A percentile compares a stretch with the other conserved stretches of the same genome.
phyloP scores from a whole-genome alignment of 2,329 filamentous ascomycete species.

The Orbilia brochopaga region DNA sequence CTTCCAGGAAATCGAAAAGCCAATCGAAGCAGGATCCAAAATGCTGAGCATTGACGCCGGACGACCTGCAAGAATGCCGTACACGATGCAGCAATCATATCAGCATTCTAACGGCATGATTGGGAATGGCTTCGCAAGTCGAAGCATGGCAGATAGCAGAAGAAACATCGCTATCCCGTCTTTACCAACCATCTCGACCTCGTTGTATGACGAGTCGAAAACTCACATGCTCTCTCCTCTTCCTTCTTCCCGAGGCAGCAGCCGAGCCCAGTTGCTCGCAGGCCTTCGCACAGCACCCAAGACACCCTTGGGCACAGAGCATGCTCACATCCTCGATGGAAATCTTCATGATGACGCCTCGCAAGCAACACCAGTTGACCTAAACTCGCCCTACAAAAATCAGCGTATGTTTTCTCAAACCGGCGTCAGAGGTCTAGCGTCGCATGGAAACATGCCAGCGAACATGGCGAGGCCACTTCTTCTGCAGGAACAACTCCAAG shows the following conservation, averaged over 20 bases:
- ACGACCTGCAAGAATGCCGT: constrained; percentile 41
- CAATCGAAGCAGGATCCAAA: constrained; percentile 31
- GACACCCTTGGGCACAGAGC: constrained; percentile 64
- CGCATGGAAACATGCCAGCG: constrained; percentile 41
- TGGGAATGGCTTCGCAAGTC: constrained; percentile 27
- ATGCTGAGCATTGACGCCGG: constrained; percentile 51
- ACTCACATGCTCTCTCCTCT: constrained; percentile 7
- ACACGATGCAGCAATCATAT: constrained; percentile 31
- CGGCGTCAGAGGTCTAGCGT: constrained; percentile 58
- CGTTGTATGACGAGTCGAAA: constrained; percentile 39
- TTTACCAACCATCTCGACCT: constrained; percentile 41
- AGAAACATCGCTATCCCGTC: constrained; percentile 28
- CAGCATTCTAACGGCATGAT: constrained; percentile 27
- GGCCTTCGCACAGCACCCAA: constrained; percentile 93
- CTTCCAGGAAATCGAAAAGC: background rate
- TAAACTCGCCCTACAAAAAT: constrained; percentile 61
- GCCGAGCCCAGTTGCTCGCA: constrained; percentile 86
- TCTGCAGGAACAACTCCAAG: constrained; percentile 23
- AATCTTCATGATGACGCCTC: constrained; percentile 2
- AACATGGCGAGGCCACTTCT: constrained; percentile 45
- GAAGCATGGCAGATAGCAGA: constrained; percentile 23
- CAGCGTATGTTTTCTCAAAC: constrained; percentile 62
- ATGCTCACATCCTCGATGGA: constrained; percentile 58
- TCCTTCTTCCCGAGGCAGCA: constrained; percentile 14
- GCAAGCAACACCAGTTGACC: background rate